Conservation (phyloP, 345 rosid species). For the Eucalyptus sp. region DNA sequence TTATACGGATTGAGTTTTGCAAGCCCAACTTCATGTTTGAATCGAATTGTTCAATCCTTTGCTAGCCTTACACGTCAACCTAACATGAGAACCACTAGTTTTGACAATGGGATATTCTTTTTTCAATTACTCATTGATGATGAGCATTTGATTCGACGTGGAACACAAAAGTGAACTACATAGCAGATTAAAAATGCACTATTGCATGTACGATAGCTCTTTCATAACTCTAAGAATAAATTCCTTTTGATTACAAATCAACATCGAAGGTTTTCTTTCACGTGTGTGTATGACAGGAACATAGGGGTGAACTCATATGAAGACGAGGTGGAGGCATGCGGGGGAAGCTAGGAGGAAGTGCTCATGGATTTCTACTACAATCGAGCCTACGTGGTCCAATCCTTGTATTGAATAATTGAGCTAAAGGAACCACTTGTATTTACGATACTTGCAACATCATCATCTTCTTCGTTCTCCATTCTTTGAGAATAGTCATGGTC, state of each 20-base stretch:
- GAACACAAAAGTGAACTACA: neutral
- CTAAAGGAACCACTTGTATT: neutral
- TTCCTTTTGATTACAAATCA: neutral
- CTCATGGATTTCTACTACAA: neutral
- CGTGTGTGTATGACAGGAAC: neutral
- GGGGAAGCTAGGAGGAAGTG: neutral
- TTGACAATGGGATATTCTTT: fast-evolving
- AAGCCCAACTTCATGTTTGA: neutral
- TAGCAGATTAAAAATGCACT: neutral
- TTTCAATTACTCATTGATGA: neutral
- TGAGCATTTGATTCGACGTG: neutral
- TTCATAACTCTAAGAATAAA: neutral
- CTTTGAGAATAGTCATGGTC: neutral
- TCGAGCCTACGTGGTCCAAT: neutral
- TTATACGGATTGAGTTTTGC: neutral
- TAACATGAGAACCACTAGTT: neutral
- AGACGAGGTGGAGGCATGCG: neutral
- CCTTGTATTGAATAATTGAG: neutral
- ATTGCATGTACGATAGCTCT: fast-evolving
- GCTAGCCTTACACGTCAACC: neutral
- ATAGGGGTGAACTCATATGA: neutral
- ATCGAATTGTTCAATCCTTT: neutral
- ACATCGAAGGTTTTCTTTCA: neutral
- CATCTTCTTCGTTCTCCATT: neutral
- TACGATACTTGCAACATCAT: neutral